Conservation (phyloP, 1,139 yeast species). For the Yamadazyma membranifaciens region DNA sequence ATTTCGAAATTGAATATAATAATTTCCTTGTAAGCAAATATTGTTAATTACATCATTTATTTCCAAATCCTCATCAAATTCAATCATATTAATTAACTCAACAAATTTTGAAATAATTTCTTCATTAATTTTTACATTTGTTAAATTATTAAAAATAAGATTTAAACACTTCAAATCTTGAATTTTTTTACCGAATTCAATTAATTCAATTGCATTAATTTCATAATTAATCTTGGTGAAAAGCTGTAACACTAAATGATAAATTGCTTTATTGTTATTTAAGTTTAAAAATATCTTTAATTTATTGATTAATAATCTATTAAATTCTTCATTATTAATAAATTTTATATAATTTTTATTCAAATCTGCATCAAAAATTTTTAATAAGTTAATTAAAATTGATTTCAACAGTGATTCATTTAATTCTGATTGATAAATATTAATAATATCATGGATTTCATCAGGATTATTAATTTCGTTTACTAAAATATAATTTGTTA, state of each 20-base stretch:
- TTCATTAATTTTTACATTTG: slow-evolving; percentile 5
- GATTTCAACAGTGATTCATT: slow-evolving; percentile 13
- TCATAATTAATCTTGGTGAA: slow-evolving; percentile 11
- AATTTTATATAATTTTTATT: slow-evolving; percentile 11
- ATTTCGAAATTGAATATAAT: slow-evolving; percentile 7
- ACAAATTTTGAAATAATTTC: slow-evolving; percentile 22
- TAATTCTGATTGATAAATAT: slow-evolving; percentile 9
- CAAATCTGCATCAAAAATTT: slow-evolving; percentile 7
- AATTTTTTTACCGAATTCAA: slow-evolving; percentile 9
- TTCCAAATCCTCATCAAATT: slow-evolving; percentile 14
- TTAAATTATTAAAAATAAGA: slow-evolving; percentile 12
- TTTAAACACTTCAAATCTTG: slow-evolving; percentile 12
- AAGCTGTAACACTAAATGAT: slow-evolving; percentile 12
- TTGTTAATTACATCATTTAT: slow-evolving; percentile 8
- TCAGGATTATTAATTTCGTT: slow-evolving; percentile 5
- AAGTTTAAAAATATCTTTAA: slow-evolving; percentile 9
- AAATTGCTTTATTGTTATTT: slow-evolving; percentile 9
- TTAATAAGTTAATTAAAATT: slow-evolving; percentile 11
- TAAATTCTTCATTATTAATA: slow-evolving; percentile 6
- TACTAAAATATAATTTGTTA: slow-evolving; percentile 10
- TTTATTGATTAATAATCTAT: slow-evolving; percentile 6
- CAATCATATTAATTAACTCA: slow-evolving; percentile 26
- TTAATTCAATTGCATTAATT: slow-evolving; percentile 9
- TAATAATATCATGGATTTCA: slow-evolving; percentile 4
- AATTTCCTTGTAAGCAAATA: slow-evolving; percentile 10